phyloP scores from a whole-genome alignment of 305 asterid genomes.

The Ilex paraguariensis region DNA sequence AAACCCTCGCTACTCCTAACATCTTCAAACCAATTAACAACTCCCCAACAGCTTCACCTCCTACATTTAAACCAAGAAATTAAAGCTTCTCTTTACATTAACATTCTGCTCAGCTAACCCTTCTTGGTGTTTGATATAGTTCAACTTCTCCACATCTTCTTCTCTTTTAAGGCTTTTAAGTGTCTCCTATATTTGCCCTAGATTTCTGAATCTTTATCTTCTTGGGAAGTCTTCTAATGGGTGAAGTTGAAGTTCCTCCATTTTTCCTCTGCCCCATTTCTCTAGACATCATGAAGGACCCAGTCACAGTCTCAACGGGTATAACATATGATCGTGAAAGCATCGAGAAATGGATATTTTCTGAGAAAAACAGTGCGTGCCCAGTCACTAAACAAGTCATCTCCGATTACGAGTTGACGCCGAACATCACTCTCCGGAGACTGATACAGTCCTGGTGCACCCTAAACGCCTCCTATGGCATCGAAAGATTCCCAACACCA shows the following conservation, averaged over 20 bases:
- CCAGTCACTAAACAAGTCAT: conserved; percentile 65
- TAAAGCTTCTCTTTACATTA: too few relatives aligned
- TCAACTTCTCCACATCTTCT: neutral
- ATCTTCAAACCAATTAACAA: conserved; percentile 20
- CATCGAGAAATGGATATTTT: conserved; percentile 72
- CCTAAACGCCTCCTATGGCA: conserved; percentile 41
- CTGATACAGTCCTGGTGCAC: conserved; percentile 83
- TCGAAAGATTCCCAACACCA: conserved; percentile 45
- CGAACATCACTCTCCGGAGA: conserved; percentile 76
- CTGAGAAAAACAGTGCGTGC: conserved; percentile 38
- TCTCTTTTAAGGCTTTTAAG: neutral
- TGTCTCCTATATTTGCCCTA: too few relatives aligned
- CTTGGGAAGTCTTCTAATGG: conserved; percentile 27
- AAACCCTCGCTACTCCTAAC: conserved; percentile 9
- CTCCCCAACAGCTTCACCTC: conserved; percentile 8
- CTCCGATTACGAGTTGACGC: conserved; percentile 40
- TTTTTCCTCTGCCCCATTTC: conserved; percentile 80
- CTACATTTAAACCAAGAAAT: neutral
- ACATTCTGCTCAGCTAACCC: too few relatives aligned
- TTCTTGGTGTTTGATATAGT: too few relatives aligned
- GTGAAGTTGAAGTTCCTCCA: conserved; percentile 65
- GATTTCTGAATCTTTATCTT: neutral
- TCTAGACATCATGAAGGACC: conserved; percentile 76
- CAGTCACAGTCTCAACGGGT: conserved; percentile 64
- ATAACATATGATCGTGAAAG: conserved; percentile 82